Conservation (phyloP, 352 stramenopile species). For the Pythium phragmiticola region DNA sequence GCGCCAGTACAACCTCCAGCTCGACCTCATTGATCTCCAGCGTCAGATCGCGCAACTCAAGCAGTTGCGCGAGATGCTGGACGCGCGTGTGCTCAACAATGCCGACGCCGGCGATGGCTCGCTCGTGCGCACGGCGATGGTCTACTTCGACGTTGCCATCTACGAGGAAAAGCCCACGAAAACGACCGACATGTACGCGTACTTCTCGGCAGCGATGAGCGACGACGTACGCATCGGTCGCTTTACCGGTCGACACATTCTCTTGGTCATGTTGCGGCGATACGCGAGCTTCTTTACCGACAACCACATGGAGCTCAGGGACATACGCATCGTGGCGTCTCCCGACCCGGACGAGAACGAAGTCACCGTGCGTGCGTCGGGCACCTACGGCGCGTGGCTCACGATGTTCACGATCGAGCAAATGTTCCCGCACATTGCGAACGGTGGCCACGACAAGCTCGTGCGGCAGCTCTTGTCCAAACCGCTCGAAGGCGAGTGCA, state of each 20-base stretch:
- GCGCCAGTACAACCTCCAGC: conserved; percentile 21
- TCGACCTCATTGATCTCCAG: conserved; percentile 23
- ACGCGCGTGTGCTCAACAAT: conserved; percentile 8
- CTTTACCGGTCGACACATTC: conserved; percentile 10
- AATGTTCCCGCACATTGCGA: conserved; percentile 13
- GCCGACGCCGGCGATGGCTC: conserved; percentile 18
- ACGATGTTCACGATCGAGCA: conserved; percentile 3
- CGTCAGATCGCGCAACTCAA: conserved; percentile 22
- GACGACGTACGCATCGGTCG: conserved; percentile 20
- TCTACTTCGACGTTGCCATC: conserved; percentile 20
- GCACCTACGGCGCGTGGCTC: conserved; percentile 13
- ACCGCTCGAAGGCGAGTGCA: conserved; percentile 13
- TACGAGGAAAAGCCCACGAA: background rate
- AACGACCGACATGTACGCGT: conserved; percentile 17
- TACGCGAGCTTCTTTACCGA: conserved; percentile 18
- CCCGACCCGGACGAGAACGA: background rate
- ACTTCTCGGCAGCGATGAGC: conserved; percentile 13
- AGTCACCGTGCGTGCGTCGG: conserved; percentile 12
- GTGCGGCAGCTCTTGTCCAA: conserved; percentile 4
- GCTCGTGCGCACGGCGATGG: conserved; percentile 14
- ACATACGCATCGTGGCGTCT: conserved; percentile 1
- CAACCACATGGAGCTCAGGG: conserved; percentile 12
- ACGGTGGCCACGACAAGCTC: conserved; percentile 7
- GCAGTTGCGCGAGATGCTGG: conserved; percentile 19
- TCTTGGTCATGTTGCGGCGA: conserved; percentile 18